Conservation (phyloP, 2,329 filamentous ascomycete genomes). For the Sphaceloma murrayae region DNA sequence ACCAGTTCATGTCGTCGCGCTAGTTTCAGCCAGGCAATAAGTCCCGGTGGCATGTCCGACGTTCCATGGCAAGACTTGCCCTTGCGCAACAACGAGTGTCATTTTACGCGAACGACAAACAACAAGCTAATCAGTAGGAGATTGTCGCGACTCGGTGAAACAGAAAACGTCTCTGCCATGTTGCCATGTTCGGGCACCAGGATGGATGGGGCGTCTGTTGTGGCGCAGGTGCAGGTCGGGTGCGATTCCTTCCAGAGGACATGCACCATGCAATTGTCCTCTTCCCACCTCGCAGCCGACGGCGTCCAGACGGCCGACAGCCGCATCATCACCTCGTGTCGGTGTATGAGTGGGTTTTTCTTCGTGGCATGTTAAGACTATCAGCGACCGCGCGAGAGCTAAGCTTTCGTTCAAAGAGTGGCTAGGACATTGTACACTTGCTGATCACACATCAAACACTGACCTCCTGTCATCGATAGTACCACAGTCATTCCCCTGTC, state of each 20-base stretch:
- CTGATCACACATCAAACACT: slow-evolving; percentile 10
- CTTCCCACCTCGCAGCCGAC: no score
- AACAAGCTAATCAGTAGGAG: no score
- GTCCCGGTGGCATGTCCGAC: slow-evolving; percentile 5
- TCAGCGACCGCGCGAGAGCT: neutral
- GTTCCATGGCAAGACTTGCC: neutral
- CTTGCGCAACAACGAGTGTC: neutral
- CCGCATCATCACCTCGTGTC: no score
- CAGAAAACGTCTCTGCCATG: no score
- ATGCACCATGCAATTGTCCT: no score
- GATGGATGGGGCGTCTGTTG: no score
- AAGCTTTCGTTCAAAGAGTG: neutral
- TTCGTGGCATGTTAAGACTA: neutral
- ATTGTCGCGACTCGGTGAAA: no score
- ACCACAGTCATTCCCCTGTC: neutral
- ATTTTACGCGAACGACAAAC: no score
- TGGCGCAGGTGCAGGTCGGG: no score
- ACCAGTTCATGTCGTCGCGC: slow-evolving; percentile 11
- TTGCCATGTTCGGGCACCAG: no score
- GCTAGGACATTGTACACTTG: slow-evolving; percentile 12
- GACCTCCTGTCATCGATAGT: neutral
- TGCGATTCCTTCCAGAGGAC: no score
- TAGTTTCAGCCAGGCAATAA: slow-evolving; percentile 13
- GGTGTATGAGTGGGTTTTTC: no score
- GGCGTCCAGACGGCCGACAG: neutral